Evolutionary conservation across 2,329 filamentous ascomycete species (phyloP), one percentile per base, ranked within the genome.

Genomic region (Pezizomycotina sp.): DNA sequence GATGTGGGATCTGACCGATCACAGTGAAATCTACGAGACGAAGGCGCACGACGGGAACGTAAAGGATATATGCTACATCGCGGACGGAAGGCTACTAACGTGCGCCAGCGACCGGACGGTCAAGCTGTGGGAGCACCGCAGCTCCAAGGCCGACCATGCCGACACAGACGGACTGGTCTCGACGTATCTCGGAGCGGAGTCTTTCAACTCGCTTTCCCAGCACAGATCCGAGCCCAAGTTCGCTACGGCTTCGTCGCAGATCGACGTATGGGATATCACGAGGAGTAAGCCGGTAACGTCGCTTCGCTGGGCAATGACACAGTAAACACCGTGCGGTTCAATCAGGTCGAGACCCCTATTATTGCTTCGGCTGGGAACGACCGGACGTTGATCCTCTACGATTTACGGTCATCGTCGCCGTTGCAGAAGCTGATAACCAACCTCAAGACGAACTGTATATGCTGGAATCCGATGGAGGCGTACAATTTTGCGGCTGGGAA

Each of bases 401-500:
- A 98, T 55, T 66, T 95, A 28, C 74, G 89, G 33, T 92, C 86
- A 8, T 77, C 74, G 4, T 80, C 75, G 23, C 80, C 89, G 7
- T 64, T 95, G 12, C 69, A 78, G 46, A 84, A 84, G 54, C 76
- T 79, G 1, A 67, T 83, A 8, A 69, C 95, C 48, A 79, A 71
- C 34, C 77, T 98, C 48, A 73, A 83, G 23, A 77, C 72, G 41
- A 93, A 92, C 60, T 69, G 74, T 31, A 67, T 93, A 34, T 68
- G 77, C 27, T 98, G 86, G 82, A 93, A 93, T 49, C 89, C 89
- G 0, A 89, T 93, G 76, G 84, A 92, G 58, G 79, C 83, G 5
- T 92, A 92, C 65, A 92, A 95, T 60, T 76, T 95, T 53, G 86
- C 83, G 10, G 74, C 84, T 19, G 89, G 81, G 8, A 91, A 79